Evolutionary conservation across 768 basidiomycete genomes (phyloP).

Genomic region (Imleria badia): DNA sequence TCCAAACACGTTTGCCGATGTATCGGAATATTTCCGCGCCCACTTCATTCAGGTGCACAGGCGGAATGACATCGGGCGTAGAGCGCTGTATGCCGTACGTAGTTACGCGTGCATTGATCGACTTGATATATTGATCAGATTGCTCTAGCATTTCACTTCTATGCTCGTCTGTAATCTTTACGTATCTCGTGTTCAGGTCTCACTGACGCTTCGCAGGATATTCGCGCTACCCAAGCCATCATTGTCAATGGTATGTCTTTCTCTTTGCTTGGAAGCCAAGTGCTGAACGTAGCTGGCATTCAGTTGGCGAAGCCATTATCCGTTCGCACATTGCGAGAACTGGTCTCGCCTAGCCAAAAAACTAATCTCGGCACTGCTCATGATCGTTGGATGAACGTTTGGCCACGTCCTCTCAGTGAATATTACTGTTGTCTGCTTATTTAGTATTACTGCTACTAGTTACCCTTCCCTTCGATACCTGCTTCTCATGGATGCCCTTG

Average conservation of each 20-base stretch:
- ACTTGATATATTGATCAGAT: constrained; percentile 8
- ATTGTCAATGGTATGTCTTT: constrained; percentile 52
- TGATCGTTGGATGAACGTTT: constrained; percentile 13
- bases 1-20: constrained; percentile 67
- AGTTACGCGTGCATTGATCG: not conserved
- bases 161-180: constrained; percentile 52
- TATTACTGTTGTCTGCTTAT: constrained; percentile 13
- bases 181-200: not conserved
- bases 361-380: not conserved
- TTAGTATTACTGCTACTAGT: constrained; percentile 25
- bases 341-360: constrained; percentile 35
- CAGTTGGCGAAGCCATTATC: constrained; percentile 68
- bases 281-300: constrained; percentile 3
- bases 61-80: constrained; percentile 56
- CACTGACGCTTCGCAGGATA: constrained; percentile 44
- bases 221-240: constrained; percentile 64
- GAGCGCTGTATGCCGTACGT: constrained; percentile 66
- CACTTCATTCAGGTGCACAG: constrained; percentile 78
- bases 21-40: constrained; percentile 79
- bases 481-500: constrained; percentile 19
- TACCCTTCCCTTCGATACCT: constrained; percentile 30
- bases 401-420: constrained; percentile 6
- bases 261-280: not conserved
- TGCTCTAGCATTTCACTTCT: constrained; percentile 60
- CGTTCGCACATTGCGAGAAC: constrained; percentile 61